A percentile compares a stretch with the other conserved stretches of the same genome.
These are phyloP conservation scores for Lasiosphaeria ovina DNA, from an alignment of 495 filamentous ascomycete genomes.

Conservation along the genomic window DNA sequence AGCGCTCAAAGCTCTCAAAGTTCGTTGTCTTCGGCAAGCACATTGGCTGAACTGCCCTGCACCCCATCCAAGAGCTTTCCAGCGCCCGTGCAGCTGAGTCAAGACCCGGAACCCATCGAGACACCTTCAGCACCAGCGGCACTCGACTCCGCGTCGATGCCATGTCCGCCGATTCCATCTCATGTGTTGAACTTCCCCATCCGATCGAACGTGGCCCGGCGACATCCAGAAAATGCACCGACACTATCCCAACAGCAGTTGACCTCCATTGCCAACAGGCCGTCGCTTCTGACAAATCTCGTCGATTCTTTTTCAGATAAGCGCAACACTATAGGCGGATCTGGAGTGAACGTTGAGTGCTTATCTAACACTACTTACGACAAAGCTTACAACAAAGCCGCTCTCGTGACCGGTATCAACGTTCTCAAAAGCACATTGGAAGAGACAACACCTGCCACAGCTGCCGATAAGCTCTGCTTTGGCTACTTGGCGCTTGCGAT, in stretches of 20 bases:
- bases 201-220: not conserved
- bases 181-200: not conserved
- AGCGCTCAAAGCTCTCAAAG: not conserved
- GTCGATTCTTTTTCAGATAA: not conserved
- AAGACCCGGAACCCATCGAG: not conserved
- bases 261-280: not conserved
- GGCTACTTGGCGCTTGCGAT: conserved; percentile 2
- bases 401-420: conserved; percentile 1
- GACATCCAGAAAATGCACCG: not conserved
- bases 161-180: not conserved
- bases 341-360: not conserved
- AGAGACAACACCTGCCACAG: not conserved
- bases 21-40: conserved; percentile 1
- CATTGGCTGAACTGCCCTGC: not conserved
- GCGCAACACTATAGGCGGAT: not conserved
- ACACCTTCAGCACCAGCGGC: not conserved
- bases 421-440: not conserved
- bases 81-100: not conserved
- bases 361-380: not conserved
- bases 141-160: not conserved
- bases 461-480: conserved; percentile 2
- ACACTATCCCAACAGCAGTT: not conserved
- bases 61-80: not conserved
- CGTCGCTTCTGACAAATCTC: not conserved
- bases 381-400: not conserved